phyloP scores from a whole-genome alignment of 2,329 filamentous ascomycete genomes.

The Cryoendolithus antarcticus region DNA sequence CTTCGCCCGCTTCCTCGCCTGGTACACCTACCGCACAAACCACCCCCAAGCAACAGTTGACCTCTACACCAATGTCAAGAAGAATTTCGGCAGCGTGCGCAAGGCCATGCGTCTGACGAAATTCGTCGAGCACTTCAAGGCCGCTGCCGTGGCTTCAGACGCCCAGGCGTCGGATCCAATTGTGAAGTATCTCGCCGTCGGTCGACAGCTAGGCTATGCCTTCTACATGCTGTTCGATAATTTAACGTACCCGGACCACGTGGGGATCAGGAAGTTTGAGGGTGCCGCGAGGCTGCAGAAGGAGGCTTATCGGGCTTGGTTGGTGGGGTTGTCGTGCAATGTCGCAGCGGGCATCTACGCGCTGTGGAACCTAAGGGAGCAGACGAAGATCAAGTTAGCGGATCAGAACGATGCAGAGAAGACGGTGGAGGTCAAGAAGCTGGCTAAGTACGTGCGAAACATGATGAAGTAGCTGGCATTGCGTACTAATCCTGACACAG shows the following conservation, averaged over 20 bases:
- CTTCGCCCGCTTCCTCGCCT: constrained; percentile 96
- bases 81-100: constrained; percentile 78
- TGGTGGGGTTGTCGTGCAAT: constrained; percentile 65
- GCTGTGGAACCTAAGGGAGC: constrained; percentile 57
- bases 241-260: constrained; percentile 56
- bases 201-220: constrained; percentile 84
- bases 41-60: constrained; percentile 59
- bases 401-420: constrained; percentile 64
- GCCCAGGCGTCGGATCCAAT: constrained; percentile 48
- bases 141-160: constrained; percentile 48
- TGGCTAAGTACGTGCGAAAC: constrained; percentile 56
- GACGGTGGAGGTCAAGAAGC: constrained; percentile 81
- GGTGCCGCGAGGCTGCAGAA: constrained; percentile 56
- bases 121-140: constrained; percentile 90
- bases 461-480: constrained; percentile 1
- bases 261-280: constrained; percentile 60
- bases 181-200: constrained; percentile 68
- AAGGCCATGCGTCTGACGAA: constrained; percentile 91
- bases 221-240: constrained; percentile 76
- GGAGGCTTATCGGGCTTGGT: constrained; percentile 75
- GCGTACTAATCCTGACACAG: constrained; percentile 25
- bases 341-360: constrained; percentile 66
- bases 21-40: constrained; percentile 96
- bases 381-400: constrained; percentile 49
- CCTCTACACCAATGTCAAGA: constrained; percentile 78